Conservation (phyloP, 1,139 yeast genomes). For the Hansenula sp. region DNA sequence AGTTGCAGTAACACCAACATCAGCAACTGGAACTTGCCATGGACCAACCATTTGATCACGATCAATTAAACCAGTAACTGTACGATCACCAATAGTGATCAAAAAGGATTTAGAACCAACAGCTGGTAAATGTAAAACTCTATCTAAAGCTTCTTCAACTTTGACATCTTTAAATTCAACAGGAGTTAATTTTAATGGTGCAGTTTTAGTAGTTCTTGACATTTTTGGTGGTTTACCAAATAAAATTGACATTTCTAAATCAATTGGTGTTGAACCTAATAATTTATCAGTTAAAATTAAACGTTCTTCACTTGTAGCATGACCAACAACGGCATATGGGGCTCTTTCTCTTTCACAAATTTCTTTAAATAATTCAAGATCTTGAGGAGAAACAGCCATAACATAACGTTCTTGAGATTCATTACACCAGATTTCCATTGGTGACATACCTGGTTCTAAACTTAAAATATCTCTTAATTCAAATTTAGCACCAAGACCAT, state of each 20-base stretch:
- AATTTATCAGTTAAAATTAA: slow-evolving; percentile 77
- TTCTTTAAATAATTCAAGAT: slow-evolving; percentile 63
- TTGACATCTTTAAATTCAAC: slow-evolving; percentile 35
- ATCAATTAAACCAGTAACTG: slow-evolving; percentile 93
- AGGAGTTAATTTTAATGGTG: slow-evolving; percentile 53
- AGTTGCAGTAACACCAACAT: slow-evolving; percentile 94
- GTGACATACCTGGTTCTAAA: slow-evolving; percentile 97
- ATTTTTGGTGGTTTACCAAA: slow-evolving; percentile 97
- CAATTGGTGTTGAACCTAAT: slow-evolving; percentile 80
- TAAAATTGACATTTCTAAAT: slow-evolving; percentile 92
- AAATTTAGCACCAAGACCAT: slow-evolving; percentile 89
- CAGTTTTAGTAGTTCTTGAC: slow-evolving; percentile 73
- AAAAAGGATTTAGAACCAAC: slow-evolving; percentile 95
- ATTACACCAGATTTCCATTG: slow-evolving; percentile 99
- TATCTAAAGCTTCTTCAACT: slow-evolving; percentile 63
- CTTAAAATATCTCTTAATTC: slow-evolving; percentile 89
- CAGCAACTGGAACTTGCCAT: slow-evolving; percentile 99
- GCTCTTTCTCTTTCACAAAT: slow-evolving; percentile 96
- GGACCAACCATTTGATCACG: slow-evolving; percentile 99
- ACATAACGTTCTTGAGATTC: slow-evolving; percentile 99
- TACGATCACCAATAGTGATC: slow-evolving; percentile 95
- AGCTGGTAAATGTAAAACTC: slow-evolving; percentile 86
- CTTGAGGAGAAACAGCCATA: slow-evolving; percentile 81
- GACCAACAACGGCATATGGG: slow-evolving; percentile 93
- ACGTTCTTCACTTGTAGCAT: slow-evolving; percentile 83